Percentiles rank a stretch among this genome's conserved stretches.
Conservation (phyloP, 768 basidiomycete species). For the Termitomyces sp. region DNA sequence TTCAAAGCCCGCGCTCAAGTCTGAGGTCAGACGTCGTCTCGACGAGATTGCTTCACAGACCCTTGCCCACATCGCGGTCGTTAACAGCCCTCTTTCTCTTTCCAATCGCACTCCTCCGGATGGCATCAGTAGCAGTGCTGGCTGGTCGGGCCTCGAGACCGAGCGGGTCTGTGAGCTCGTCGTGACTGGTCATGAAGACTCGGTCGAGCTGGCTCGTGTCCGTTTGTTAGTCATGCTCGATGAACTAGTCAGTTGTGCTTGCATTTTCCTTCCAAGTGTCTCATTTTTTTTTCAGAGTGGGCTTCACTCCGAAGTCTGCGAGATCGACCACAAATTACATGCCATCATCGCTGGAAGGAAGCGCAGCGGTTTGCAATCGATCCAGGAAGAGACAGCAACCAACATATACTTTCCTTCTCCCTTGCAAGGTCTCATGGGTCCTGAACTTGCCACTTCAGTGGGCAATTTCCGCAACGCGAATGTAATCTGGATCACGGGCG, state of each 20-base stretch:
- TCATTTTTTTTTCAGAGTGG: conserved; percentile 56
- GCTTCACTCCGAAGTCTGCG: conserved; percentile 83
- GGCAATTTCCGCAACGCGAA: conserved; percentile 56
- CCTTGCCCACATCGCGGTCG: conserved; percentile 89
- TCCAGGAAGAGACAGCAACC: conserved; percentile 95
- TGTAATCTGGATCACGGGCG: conserved; percentile 94
- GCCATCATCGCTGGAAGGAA: conserved; percentile 88
- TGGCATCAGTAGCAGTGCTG: conserved; percentile 68
- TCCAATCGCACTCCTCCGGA: conserved; percentile 74
- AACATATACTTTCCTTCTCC: conserved; percentile 95
- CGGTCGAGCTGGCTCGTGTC: conserved; percentile 88
- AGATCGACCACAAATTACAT: conserved; percentile 94
- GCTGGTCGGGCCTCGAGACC: conserved; percentile 89
- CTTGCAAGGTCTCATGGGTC: conserved; percentile 77
- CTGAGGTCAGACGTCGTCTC: conserved; percentile 76
- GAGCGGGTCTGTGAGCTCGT: conserved; percentile 93
- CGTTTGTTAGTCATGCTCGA: conserved; percentile 91
- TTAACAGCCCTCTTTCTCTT: conserved; percentile 75
- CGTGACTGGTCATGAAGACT: conserved; percentile 82
- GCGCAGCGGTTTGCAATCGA: conserved; percentile 78
- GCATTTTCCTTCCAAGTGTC: neutral
- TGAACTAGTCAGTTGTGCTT: conserved; percentile 65
- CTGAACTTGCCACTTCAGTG: conserved; percentile 43
- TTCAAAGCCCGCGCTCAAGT: conserved; percentile 74
- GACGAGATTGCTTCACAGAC: conserved; percentile 93